Evolutionary conservation across 108 stramenopile genomes (phyloP).

Genomic region (Discostella pseudostelligera): DNA sequence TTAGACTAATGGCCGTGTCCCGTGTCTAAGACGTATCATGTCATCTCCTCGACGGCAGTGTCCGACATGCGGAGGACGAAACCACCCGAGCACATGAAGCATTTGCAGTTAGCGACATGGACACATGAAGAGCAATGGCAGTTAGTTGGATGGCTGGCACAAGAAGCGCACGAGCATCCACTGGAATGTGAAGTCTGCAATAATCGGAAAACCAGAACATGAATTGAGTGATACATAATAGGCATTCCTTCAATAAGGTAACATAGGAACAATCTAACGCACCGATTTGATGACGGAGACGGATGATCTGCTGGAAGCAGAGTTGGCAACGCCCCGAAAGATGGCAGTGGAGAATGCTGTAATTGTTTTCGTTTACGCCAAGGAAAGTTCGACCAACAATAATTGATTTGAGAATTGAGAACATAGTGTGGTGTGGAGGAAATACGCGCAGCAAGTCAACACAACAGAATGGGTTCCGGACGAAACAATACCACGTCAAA

Average conservation of each 20-base stretch:
- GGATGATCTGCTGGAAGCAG: slow-evolving; percentile 8
- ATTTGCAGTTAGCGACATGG: slow-evolving; percentile 47
- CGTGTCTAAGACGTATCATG: too few species aligned
- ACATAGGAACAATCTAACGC: background rate
- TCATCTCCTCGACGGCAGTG: too few species aligned
- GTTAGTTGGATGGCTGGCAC: slow-evolving; percentile 12
- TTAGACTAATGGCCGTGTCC: too few species aligned
- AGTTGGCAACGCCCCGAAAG: slow-evolving; percentile 25
- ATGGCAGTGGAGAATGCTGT: slow-evolving; percentile 39
- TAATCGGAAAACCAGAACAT: too few species aligned
- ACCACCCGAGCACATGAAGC: slow-evolving; percentile 43
- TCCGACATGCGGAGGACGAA: too few species aligned
- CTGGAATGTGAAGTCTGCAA: background rate
- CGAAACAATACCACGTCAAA: too few species aligned
- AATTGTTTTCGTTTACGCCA: background rate
- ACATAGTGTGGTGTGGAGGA: background rate
- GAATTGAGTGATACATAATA: too few species aligned
- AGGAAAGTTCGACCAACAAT: background rate
- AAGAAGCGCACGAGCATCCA: slow-evolving; percentile 19
- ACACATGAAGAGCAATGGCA: slow-evolving; percentile 26
- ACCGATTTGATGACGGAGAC: background rate
- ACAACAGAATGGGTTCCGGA: background rate
- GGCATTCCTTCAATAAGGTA: background rate
- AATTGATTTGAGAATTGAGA: slow-evolving; percentile 1
- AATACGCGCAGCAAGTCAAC: background rate